These are phyloP conservation scores for Claviceps sp. DNA, from an alignment of 2,329 filamentous ascomycete genomes.

Conservation along the genomic window DNA sequence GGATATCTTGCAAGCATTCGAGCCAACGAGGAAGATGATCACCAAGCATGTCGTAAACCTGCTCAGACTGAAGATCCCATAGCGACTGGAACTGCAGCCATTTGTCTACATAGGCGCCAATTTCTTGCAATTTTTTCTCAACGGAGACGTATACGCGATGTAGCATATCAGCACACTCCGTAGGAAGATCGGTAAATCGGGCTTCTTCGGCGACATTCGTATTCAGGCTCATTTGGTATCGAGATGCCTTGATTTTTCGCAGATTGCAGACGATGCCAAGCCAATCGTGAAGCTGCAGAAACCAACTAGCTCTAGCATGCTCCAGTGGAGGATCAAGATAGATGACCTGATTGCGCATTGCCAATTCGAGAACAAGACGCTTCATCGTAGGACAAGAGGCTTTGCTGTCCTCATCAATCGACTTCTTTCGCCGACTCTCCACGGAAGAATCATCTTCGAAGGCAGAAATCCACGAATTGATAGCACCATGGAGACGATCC, in stretches of 20 bases:
- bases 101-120: conserved; percentile 83
- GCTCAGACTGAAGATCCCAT: conserved; percentile 93
- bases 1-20: conserved; percentile 90
- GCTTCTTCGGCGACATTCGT: conserved; percentile 50
- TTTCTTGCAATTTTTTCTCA: conserved; percentile 67
- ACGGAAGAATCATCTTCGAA: conserved; percentile 54
- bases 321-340: conserved; percentile 90
- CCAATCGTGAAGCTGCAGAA: conserved; percentile 85
- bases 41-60: conserved; percentile 83
- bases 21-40: conserved; percentile 89
- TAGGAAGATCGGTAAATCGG: conserved; percentile 74
- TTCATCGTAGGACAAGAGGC: conserved; percentile 51
- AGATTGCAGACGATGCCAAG: conserved; percentile 84
- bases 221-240: conserved; percentile 81
- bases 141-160: conserved; percentile 70
- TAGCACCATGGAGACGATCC: conserved; percentile 69
- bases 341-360: conserved; percentile 96
- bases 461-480: conserved; percentile 73
- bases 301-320: conserved; percentile 86
- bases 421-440: conserved; percentile 38
- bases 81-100: conserved; percentile 98
- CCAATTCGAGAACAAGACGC: conserved; percentile 75
- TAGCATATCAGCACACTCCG: conserved; percentile 67
- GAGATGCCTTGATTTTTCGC: conserved; percentile 83
- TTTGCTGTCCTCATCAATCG: conserved; percentile 30